These are phyloP conservation scores for Sphaerulina musiva DNA, from an alignment of 2,329 filamentous ascomycete genomes.

Conservation along the genomic window DNA sequence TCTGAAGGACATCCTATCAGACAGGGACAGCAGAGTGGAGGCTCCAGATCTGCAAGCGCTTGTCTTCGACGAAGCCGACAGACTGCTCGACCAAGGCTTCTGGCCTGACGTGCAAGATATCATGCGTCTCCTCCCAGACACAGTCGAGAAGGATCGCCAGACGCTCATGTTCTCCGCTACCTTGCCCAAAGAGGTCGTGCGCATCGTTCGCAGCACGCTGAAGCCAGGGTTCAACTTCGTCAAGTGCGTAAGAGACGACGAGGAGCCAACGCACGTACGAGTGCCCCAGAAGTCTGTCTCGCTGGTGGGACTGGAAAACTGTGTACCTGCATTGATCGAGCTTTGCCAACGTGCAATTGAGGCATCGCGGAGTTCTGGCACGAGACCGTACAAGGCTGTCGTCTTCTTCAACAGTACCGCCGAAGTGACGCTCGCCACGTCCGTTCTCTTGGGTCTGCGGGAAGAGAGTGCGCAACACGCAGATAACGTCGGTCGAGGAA, in stretches of 20 bases:
- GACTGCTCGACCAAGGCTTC: slow-evolving; percentile 57
- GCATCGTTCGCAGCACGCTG: slow-evolving; percentile 70
- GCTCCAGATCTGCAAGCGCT: slow-evolving; percentile 56
- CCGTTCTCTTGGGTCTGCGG: slow-evolving; percentile 46
- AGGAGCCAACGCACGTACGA: slow-evolving; percentile 74
- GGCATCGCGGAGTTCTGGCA: slow-evolving; percentile 35
- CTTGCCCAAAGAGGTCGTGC: slow-evolving; percentile 74
- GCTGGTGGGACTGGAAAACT: slow-evolving; percentile 64
- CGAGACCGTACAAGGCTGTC: slow-evolving; percentile 84
- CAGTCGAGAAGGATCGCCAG: slow-evolving; percentile 62
- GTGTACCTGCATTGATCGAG: slow-evolving; percentile 70
- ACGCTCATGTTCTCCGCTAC: slow-evolving; percentile 95
- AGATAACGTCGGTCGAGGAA: slow-evolving; percentile 27
- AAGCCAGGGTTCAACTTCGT: slow-evolving; percentile 81
- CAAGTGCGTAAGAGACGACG: slow-evolving; percentile 76
- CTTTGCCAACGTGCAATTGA: slow-evolving; percentile 48
- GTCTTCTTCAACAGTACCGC: slow-evolving; percentile 79
- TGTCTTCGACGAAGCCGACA: slow-evolving; percentile 62
- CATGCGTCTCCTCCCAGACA: slow-evolving; percentile 53
- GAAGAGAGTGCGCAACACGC: slow-evolving; percentile 12
- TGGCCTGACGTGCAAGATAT: slow-evolving; percentile 45
- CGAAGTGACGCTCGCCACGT: slow-evolving; percentile 59
- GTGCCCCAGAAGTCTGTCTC: slow-evolving; percentile 73
- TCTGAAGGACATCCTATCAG: slow-evolving; percentile 70
- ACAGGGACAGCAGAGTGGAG: slow-evolving; percentile 55